Evolutionary conservation across 352 stramenopile genomes (phyloP).

Genomic region (Phytophthora pinifolia): DNA sequence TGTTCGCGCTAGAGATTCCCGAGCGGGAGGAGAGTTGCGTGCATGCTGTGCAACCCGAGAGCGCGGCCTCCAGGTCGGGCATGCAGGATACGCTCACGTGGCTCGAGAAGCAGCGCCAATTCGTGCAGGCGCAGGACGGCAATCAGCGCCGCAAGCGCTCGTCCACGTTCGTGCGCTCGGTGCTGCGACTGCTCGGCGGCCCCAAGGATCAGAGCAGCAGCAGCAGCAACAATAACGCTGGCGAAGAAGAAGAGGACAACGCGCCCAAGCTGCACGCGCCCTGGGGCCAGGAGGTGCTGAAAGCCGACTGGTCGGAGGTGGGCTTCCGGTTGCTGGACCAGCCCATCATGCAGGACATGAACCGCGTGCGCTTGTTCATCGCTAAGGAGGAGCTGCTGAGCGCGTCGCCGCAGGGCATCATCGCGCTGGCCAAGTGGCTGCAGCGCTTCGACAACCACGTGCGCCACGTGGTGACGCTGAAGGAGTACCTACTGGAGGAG

Average conservation of each 20-base stretch:
- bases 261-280: constrained; percentile 31
- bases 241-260: constrained; percentile 19
- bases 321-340: constrained; percentile 60
- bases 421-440: constrained; percentile 64
- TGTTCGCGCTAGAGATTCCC: constrained; percentile 20
- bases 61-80: constrained; percentile 27
- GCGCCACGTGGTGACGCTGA: constrained; percentile 54
- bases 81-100: constrained; percentile 68
- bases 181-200: constrained; percentile 52
- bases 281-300: constrained; percentile 50
- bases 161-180: constrained; percentile 61
- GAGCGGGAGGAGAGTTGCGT: neutral
- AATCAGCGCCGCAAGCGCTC: constrained; percentile 50
- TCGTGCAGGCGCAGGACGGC: constrained; percentile 24
- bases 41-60: neutral
- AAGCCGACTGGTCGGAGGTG: constrained; percentile 50
- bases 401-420: constrained; percentile 50
- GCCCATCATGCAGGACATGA: constrained; percentile 59
- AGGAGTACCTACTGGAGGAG: constrained; percentile 71
- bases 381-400: constrained; percentile 51
- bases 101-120: constrained; percentile 63
- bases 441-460: constrained; percentile 63
- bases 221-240: constrained; percentile 2
- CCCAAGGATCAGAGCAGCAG: constrained; percentile 19
- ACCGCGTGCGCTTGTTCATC: constrained; percentile 46